phyloP scores from a whole-genome alignment of 805 yeast species.

The Saccharomycopsis oosterbeekiorum region DNA sequence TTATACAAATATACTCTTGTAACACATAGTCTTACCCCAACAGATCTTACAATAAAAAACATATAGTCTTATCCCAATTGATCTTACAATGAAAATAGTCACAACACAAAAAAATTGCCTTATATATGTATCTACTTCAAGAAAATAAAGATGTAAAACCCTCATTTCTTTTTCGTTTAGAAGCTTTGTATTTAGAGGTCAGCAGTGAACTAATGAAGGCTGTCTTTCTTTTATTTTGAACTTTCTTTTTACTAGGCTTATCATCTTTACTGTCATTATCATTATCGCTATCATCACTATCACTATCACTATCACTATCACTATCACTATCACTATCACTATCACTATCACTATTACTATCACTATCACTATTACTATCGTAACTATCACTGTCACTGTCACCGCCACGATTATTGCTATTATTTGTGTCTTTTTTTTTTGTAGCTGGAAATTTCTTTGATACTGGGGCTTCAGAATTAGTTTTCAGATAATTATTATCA shows the following conservation, averaged over 20 bases:
- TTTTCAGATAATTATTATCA: neutral
- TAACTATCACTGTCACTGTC: slow-evolving; percentile 13
- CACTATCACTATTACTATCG: slow-evolving; percentile 14
- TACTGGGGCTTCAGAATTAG: too few relatives aligned
- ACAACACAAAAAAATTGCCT: neutral
- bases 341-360: neutral
- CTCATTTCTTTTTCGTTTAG: neutral
- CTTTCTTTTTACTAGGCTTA: neutral
- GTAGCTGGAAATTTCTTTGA: neutral
- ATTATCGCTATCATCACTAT: slow-evolving; percentile 1
- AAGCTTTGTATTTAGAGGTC: neutral
- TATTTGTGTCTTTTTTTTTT: neutral
- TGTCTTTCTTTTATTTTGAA: neutral
- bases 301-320: slow-evolving; percentile 16
- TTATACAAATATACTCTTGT: neutral
- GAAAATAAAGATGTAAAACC: neutral
- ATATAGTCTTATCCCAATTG: too few relatives aligned
- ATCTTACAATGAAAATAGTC: too few relatives aligned
- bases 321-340: slow-evolving; percentile 15
- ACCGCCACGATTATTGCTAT: neutral
- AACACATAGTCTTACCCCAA: too few relatives aligned
- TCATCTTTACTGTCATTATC: neutral
- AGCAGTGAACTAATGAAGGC: neutral
- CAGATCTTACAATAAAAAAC: too few relatives aligned
- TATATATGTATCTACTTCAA: neutral